Conservation (phyloP, 2,329 filamentous ascomycete genomes). For the Cladophialophora exuberans region DNA sequence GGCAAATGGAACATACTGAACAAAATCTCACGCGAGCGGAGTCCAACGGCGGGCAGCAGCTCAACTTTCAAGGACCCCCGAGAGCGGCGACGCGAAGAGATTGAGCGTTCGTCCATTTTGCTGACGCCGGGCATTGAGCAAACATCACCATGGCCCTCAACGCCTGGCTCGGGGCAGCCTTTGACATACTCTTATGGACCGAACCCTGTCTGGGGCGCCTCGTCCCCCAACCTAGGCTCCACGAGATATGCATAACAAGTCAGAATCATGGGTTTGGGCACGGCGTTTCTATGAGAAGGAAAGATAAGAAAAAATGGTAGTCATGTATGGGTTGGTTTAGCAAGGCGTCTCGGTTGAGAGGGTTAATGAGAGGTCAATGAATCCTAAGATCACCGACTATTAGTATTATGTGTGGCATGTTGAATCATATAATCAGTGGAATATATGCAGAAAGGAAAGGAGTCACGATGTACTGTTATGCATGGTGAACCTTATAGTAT, state of each 20-base stretch:
- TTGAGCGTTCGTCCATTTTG: conserved; percentile 27
- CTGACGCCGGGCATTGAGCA: conserved; percentile 14
- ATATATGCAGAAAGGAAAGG: too few relatives aligned
- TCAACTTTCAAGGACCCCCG: conserved; percentile 25
- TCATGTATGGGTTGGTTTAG: conserved; percentile 15
- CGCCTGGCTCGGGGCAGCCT: conserved; percentile 8
- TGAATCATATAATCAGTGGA: too few relatives aligned
- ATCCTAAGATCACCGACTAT: too few relatives aligned
- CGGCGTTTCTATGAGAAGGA: background rate
- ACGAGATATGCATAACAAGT: conserved; percentile 25
- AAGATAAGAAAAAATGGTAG: too few relatives aligned
- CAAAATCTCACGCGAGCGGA: conserved; percentile 21
- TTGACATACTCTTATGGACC: conserved; percentile 6
- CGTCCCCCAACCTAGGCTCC: conserved; percentile 13
- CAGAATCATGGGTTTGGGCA: too few relatives aligned
- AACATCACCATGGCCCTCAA: conserved; percentile 17
- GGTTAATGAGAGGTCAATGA: too few relatives aligned
- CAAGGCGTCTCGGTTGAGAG: conserved; percentile 17
- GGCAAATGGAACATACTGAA: conserved; percentile 24
- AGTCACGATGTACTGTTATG: too few relatives aligned
- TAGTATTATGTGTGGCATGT: too few relatives aligned
- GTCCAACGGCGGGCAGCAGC: conserved; percentile 23
- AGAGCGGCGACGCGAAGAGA: conserved; percentile 31
- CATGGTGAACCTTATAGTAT: too few relatives aligned
- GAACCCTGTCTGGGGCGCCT: background rate